Evolutionary conservation across 2,329 filamentous ascomycete species (phyloP), one percentile per base, ranked within the genome.

Genomic region (Aspergillus quadricinctus): DNA sequence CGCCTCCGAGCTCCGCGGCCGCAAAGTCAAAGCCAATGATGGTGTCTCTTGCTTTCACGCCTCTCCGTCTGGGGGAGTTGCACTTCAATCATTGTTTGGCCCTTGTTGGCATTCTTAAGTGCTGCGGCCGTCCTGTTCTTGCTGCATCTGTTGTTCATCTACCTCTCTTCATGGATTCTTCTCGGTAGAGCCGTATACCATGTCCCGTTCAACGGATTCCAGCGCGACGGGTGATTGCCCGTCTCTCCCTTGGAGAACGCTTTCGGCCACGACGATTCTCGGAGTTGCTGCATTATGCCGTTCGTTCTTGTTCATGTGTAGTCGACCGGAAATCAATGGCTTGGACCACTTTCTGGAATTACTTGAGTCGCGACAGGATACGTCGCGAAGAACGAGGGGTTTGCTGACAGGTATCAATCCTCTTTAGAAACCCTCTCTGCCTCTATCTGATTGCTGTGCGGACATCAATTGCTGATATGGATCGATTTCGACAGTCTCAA

Each of bases 261-360:
- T 83, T 37, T 95, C 92, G n/a, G 80, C 86, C 52, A 77, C 86
- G 60, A 82, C 89, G 40, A 90, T 96, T 82, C 87, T 88, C 65
- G 73, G 87, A 10, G 87, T 90, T 0, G 88, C 87, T 49, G 75
- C 86, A 28, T 63, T 95, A 6, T 90, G 85, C 55, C 84, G 89
- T 58, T 80, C 78, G 1, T 97, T 97, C 69, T 76, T 97, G 46
- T 88, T 86, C 62, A 84, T 83, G 0, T 73, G 93, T 60, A 95
- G 89, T 72, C 82, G 80, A 27, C 86, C 91, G 49, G 87, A 97
- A 71, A 84, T 90, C 4, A 81, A 86, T 65, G 93, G 93, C 1
- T 77, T 95, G 58, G 85, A 92, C 49, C 77, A 80, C 10, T 94
- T 99, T 62, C 77, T 94, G 37, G 79, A 85, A 50, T 76, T 93